Evolutionary conservation across 2,329 filamentous ascomycete genomes (phyloP).

Genomic region (Diplodia sapinea): DNA sequence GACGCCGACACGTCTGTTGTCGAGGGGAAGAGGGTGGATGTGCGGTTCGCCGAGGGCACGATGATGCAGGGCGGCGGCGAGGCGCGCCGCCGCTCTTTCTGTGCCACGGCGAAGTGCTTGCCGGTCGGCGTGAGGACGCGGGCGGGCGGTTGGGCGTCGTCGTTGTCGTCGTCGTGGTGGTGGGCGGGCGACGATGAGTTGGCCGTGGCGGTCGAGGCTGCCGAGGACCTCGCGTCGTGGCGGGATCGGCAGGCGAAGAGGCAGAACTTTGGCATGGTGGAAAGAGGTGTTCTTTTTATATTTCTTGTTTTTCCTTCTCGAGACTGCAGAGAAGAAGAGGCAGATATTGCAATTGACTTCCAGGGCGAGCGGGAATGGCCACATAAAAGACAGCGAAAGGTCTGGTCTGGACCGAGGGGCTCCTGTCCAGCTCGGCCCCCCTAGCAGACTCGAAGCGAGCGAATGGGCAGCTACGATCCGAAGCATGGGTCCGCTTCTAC

Average conservation of each 20-base stretch:
- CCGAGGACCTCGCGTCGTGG: not conserved
- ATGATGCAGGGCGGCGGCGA: not conserved
- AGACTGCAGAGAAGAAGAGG: not conserved
- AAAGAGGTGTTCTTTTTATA: not conserved
- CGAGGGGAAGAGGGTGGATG: not conserved
- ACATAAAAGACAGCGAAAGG: not conserved
- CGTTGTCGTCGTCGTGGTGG: not conserved
- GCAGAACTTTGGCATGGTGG: not conserved
- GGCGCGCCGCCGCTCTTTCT: not conserved
- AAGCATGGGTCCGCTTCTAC: not conserved
- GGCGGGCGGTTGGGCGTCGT: not conserved
- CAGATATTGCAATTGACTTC: not conserved
- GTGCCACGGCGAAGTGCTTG: not conserved
- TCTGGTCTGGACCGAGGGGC: not conserved
- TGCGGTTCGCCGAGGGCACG: not conserved
- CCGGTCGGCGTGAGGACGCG: not conserved
- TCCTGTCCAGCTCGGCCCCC: constrained; percentile 1
- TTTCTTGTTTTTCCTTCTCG: not conserved
- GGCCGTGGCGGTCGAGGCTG: not conserved
- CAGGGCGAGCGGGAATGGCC: not conserved
- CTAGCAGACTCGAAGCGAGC: not conserved
- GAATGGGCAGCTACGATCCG: not conserved
- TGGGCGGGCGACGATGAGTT: not conserved
- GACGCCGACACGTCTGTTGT: not conserved
- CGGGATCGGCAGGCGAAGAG: constrained; percentile 2